These are phyloP conservation scores for Euphorbia celastroides DNA, from an alignment of 441 rosid species.

Conservation along the genomic window DNA sequence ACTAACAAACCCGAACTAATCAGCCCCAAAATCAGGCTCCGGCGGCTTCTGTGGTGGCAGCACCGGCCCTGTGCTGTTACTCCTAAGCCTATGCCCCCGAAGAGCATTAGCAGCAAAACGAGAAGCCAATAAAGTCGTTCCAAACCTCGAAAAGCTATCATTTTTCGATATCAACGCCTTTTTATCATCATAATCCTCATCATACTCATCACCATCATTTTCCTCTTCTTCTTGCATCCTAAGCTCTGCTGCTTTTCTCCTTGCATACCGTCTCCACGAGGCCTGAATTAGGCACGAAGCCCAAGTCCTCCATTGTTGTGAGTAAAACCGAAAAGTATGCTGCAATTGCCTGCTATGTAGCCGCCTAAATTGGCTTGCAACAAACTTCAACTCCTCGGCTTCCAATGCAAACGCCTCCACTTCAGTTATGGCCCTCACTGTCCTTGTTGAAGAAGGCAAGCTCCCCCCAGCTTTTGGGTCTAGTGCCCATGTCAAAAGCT, in stretches of 20 bases:
- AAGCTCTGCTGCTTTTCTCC: constrained; percentile 59
- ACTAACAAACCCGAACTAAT: not conserved
- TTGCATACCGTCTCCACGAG: constrained; percentile 62
- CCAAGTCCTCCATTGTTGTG: constrained; percentile 98
- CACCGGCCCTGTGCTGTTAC: constrained; percentile 29
- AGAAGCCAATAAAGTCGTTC: constrained; percentile 61
- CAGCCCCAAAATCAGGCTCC: constrained; percentile 61
- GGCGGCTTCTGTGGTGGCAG: constrained; percentile 63
- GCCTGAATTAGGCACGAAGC: constrained; percentile 82
- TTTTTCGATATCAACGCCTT: constrained; percentile 22
- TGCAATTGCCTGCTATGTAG: constrained; percentile 89
- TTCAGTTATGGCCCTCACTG: constrained; percentile 65
- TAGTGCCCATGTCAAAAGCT: constrained; percentile 74
- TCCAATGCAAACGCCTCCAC: constrained; percentile 89
- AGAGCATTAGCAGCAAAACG: constrained; percentile 78
- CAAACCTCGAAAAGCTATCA: constrained; percentile 32
- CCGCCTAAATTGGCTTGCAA: constrained; percentile 83
- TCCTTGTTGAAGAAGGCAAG: constrained; percentile 62
- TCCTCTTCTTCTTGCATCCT: constrained; percentile 47
- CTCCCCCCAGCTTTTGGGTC: constrained; percentile 58
- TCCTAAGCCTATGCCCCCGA: constrained; percentile 37
- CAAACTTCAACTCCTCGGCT: constrained; percentile 86
- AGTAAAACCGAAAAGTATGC: too few species aligned
- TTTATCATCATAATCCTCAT: constrained; percentile 21
- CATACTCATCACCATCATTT: constrained; percentile 26